phyloP scores from a whole-genome alignment of 1,284 basidiomycete genomes.

The Melampsora larici-populina region DNA sequence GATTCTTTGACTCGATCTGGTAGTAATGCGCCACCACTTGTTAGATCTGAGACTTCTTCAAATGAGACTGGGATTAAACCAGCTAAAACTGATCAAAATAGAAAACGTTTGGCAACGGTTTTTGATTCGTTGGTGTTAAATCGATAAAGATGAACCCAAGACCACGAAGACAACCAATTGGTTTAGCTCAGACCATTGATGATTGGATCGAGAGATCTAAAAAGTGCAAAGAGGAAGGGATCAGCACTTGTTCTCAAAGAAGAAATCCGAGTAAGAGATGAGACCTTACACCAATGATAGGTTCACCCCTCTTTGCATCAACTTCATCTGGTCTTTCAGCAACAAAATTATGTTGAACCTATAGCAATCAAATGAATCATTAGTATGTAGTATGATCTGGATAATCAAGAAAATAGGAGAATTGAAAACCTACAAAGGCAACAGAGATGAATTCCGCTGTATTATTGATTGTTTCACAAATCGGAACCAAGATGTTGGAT shows the following conservation, averaged over 20 bases:
- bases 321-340: constrained; percentile 96
- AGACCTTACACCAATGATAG: constrained; percentile 64
- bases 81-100: constrained; percentile 52
- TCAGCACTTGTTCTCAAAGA: constrained; percentile 42
- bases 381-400: background rate
- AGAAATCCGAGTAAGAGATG: constrained; percentile 47
- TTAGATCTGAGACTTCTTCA: constrained; percentile 89
- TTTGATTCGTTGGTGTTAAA: background rate
- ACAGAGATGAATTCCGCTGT: too few relatives aligned
- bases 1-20: constrained; percentile 67
- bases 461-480: too few relatives aligned
- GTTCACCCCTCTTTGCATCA: constrained; percentile 86
- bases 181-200: constrained; percentile 67
- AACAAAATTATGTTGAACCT: constrained; percentile 85
- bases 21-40: constrained; percentile 60
- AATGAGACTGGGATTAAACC: constrained; percentile 96
- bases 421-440: too few relatives aligned
- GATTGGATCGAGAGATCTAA: constrained; percentile 71
- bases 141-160: constrained; percentile 52
- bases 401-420: too few relatives aligned
- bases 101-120: background rate
- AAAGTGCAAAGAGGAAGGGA: constrained; percentile 45
- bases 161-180: constrained; percentile 86
- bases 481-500: too few relatives aligned
- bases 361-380: background rate